Base-by-base conservation (phyloP, 192 early-diverging fungal genomes). In the Thoreauomyces humboldtii region DNA sequence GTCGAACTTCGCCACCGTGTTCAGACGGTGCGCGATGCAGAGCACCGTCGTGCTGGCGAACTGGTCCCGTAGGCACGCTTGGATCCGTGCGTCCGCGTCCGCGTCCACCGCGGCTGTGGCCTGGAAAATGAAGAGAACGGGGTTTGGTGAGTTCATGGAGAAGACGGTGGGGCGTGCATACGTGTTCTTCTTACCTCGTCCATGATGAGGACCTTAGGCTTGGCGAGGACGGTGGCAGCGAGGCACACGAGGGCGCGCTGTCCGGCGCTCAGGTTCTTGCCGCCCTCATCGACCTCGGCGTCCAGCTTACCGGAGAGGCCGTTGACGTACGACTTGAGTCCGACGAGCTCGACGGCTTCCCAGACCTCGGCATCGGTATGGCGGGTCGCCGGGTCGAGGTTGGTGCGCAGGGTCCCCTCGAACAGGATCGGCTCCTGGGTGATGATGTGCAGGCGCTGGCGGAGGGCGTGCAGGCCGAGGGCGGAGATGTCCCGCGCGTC, bases 211-310 rank as follows among this genome's bases (percentile, higher is more conserved):
- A 81, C 77, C 36, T 63, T 76, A 1, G 77, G 69, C 33, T 42
- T 69, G 34, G 56, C 63, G 6, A 84, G 65, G 67, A 84, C 65
- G 1, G 79, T 79, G 15, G 77, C 50, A 1, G 76, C 79, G 2
- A 85, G 57, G 51, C 80, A 83, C 32, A 85, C 31, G 50, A 89
- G 68, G 55, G 80, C 78, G 1, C 81, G 70, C 70, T 92, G 87
- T 9, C 91, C 91, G 36, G 90, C 84, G 28, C 84, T 88, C 64
- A 94, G 86, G 75, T 94, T 94, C 61, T 86, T 61, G 11, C 77
- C 77, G 54, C 92, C 89, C 73, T 96, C 93, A 43, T 74, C 82
- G 25, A 99, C 90, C 56, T 77, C 77, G 1, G 81, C 72, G 28
- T 96, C 93, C 17, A 96, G 73, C 58, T 80, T 68, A 31, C 58